Evolutionary conservation across 2,329 filamentous ascomycete species (phyloP), one percentile per base, ranked within the genome.

Genomic region (Xylaria sp.): DNA sequence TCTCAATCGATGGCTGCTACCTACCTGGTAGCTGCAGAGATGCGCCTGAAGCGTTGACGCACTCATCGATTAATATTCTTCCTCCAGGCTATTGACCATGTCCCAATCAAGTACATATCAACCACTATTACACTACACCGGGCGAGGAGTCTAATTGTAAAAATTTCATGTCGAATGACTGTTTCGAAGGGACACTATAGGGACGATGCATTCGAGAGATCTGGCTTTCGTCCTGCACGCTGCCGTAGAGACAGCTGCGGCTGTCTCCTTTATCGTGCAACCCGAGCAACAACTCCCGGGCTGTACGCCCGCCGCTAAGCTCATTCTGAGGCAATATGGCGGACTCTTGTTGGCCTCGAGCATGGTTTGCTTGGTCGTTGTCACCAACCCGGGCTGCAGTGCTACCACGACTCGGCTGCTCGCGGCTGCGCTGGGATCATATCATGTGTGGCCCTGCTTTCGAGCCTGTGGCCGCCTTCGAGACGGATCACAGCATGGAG

Each of bases 371-470:
- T 66, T 82, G 2, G 61, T 73, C 14, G 71, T 82, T 42, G 63
- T 77, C 9, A 51, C 69, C 4, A 72, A 75, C 2, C 68, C 73
- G 0, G 69, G 60, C 1, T 70, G 77, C 46, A 74, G 78, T 64
- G 1, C 50, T n/a, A 57, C 72, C 3, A 72, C 74, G 0, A 70
- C 71, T 3, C 73, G 75, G 7, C 64, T 77, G 19, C 66, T 80
- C 1, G 77, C 79, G 0, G 65, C 76, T 0, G 77, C 79, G 0
- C 72, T 85, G 61, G 81, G 78, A 0, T 77, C 78, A 21, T 85
- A 83, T 72, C 83, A 85, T 60, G 42, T 79, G 1, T 84, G 79
- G 74, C 83, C 83, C 2, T 78, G 76, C 31, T 74, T 78, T 50
- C 75, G 83, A 35, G 83, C 83, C 0, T 74, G 70, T 11, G 64